A percentile compares a stretch with the other conserved stretches of the same genome.
phyloP scores from a whole-genome alignment of 2,329 filamentous ascomycete genomes.

The Herpotrichia juniperi region DNA sequence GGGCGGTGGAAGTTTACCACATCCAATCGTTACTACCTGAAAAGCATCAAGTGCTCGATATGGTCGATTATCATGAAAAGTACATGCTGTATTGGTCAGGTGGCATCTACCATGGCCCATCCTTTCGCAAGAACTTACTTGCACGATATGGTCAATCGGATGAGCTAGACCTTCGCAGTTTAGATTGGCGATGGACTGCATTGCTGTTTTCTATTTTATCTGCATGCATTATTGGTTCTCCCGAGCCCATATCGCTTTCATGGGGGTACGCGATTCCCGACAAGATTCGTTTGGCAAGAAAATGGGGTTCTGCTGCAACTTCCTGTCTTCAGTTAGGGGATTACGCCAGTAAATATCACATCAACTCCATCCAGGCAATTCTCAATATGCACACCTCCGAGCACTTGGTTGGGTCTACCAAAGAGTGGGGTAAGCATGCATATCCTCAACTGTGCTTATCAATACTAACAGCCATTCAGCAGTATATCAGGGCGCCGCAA shows the following conservation, averaged over 20 bases:
- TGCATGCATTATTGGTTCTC: conserved; percentile 51
- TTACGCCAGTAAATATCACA: conserved; percentile 49
- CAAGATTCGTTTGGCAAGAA: conserved; percentile 48
- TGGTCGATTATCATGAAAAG: conserved; percentile 48
- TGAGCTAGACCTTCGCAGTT: conserved; percentile 44
- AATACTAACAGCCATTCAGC: too few relatives aligned
- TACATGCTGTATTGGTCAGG: conserved; percentile 49
- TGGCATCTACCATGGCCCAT: conserved; percentile 45
- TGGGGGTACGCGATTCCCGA: conserved; percentile 56
- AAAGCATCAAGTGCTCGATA: conserved; percentile 26
- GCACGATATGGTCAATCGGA: conserved; percentile 44
- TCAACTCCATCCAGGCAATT: conserved; percentile 53
- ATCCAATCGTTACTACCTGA: conserved; percentile 47
- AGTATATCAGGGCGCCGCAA: conserved; percentile 52
- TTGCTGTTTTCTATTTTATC: conserved; percentile 54
- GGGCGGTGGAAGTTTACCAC: conserved; percentile 30
- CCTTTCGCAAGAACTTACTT: conserved; percentile 47
- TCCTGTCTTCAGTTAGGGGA: conserved; percentile 54
- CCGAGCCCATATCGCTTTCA: conserved; percentile 34
- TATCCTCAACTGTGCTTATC: too few relatives aligned
- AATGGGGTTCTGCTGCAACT: conserved; percentile 55
- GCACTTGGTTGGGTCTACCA: conserved; percentile 56
- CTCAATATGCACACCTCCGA: conserved; percentile 56
- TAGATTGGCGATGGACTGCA: conserved; percentile 49
- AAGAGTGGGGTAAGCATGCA: too few relatives aligned